Conservation (phyloP, 768 basidiomycete genomes). For the Xerocomellus amylosporus region DNA sequence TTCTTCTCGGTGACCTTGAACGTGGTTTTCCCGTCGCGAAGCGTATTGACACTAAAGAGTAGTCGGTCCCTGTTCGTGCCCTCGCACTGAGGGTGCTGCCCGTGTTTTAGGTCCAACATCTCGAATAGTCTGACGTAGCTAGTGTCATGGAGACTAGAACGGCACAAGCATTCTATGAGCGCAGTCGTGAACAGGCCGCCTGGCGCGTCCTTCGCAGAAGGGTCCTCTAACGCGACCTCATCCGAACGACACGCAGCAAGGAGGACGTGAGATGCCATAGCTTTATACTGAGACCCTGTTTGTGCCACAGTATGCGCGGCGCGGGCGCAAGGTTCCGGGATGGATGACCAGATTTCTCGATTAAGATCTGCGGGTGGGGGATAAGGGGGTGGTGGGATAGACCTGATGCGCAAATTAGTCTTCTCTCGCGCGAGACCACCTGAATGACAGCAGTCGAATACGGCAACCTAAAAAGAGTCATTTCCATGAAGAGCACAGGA, state of each 20-base stretch:
- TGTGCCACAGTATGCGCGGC: constrained; percentile 6
- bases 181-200: constrained; percentile 21
- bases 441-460: constrained; percentile 23
- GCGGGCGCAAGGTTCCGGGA: constrained; percentile 6
- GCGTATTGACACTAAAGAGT: constrained; percentile 20
- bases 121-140: constrained; percentile 14
- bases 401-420: constrained; percentile 1
- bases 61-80: constrained; percentile 15
- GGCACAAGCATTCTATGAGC: constrained; percentile 13
- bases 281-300: constrained; percentile 13
- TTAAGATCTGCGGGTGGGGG: constrained; percentile 15
- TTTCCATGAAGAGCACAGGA: not conserved
- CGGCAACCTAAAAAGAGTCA: constrained; percentile 4
- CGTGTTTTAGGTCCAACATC: constrained; percentile 6
- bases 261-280: constrained; percentile 19
- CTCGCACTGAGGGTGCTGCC: constrained; percentile 22
- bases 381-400: constrained; percentile 7
- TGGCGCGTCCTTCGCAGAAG: not conserved
- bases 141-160: constrained; percentile 10
- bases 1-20: constrained; percentile 13
- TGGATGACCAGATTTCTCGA: constrained; percentile 5
- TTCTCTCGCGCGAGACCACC: constrained; percentile 16
- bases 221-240: constrained; percentile 14
- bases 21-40: constrained; percentile 8
- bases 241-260: constrained; percentile 23